phyloP scores from a whole-genome alignment of 345 rosid species.

The Camelina sativa region DNA sequence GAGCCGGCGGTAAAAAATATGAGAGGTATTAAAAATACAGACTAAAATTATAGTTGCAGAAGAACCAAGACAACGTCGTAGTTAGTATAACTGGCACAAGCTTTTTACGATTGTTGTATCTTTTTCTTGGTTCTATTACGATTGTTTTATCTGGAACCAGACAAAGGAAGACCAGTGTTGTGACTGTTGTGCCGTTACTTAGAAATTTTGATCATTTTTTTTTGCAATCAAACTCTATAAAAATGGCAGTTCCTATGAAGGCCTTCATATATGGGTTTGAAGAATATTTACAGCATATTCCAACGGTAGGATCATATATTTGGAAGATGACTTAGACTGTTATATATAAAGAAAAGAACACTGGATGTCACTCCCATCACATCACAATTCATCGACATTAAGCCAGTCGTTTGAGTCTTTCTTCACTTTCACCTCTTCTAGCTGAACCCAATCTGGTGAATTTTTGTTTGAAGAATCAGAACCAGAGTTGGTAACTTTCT shows the following conservation, averaged over 20 bases:
- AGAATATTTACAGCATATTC: constrained; percentile 11
- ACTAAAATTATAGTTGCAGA: neutral
- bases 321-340: constrained; percentile 8
- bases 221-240: constrained; percentile 4
- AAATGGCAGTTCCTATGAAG: neutral
- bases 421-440: constrained; percentile 25
- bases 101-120: constrained; percentile 1
- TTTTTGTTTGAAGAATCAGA: constrained; percentile 21
- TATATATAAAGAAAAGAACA: constrained; percentile 10
- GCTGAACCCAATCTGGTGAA: constrained; percentile 21
- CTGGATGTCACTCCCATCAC: neutral
- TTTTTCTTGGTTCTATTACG: neutral
- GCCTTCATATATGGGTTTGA: neutral
- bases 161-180: constrained; percentile 30
- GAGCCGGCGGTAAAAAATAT: constrained; percentile 44
- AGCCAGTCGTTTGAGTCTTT: constrained; percentile 31
- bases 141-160: neutral
- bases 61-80: constrained; percentile 8
- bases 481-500: constrained; percentile 32
- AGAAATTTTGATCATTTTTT: neutral
- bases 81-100: neutral
- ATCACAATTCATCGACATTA: constrained; percentile 23
- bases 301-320: neutral
- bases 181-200: constrained; percentile 22
- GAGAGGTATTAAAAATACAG: constrained; percentile 54